Evolutionary conservation across 805 yeast species (phyloP).

Genomic region (Spathaspora gorwiae): DNA sequence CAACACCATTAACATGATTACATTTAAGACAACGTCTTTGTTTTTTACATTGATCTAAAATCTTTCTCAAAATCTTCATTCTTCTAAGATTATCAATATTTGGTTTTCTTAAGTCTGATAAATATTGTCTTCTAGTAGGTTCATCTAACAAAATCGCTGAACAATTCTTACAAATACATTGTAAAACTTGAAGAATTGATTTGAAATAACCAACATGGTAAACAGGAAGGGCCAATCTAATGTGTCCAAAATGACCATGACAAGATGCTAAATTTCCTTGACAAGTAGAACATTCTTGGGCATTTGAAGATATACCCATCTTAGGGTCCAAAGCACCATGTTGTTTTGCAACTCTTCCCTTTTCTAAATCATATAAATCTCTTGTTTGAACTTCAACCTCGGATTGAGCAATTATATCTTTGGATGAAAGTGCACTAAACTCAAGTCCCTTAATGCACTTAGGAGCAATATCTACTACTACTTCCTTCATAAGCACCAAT

Average conservation of each 20-base stretch:
- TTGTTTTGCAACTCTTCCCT: conserved; percentile 75
- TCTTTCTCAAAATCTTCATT: conserved; percentile 79
- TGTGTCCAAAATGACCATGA: conserved; percentile 98
- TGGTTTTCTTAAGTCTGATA: conserved; percentile 80
- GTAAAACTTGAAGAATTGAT: conserved; percentile 80
- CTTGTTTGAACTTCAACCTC: conserved; percentile 91
- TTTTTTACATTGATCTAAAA: conserved; percentile 90
- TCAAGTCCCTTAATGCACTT: conserved; percentile 86
- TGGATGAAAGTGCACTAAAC: conserved; percentile 88
- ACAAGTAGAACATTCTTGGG: conserved; percentile 86
- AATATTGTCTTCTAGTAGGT: conserved; percentile 59
- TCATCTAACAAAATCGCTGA: conserved; percentile 74
- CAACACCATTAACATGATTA: conserved; percentile 91
- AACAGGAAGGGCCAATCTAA: conserved; percentile 88
- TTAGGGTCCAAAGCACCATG: conserved; percentile 87
- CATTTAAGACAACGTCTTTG: conserved; percentile 88
- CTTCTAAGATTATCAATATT: conserved; percentile 86
- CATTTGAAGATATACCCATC: conserved; percentile 91
- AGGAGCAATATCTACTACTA: conserved; percentile 76
- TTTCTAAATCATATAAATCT: conserved; percentile 86
- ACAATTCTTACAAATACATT: conserved; percentile 87
- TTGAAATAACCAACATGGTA: conserved; percentile 98
- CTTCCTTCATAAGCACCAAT: conserved; percentile 33
- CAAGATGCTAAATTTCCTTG: conserved; percentile 89
- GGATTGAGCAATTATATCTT: conserved; percentile 87